Percentiles rank a stretch among this genome's conserved stretches.
Conservation (phyloP, 805 yeast genomes). For the Kluyveromyces starmeri region DNA sequence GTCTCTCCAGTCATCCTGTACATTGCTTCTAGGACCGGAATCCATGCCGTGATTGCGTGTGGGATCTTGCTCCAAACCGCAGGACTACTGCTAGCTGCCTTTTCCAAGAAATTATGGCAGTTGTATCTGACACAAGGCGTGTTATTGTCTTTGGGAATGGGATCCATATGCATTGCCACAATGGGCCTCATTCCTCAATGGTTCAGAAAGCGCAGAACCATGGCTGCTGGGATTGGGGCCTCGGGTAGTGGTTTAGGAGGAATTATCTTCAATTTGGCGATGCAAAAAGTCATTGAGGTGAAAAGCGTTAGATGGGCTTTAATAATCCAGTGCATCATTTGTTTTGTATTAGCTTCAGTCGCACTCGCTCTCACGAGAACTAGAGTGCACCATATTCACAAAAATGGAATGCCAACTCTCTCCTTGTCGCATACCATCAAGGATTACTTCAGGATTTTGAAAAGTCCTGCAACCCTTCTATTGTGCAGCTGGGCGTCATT, state of each 20-base stretch:
- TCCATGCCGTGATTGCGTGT: conserved; percentile 31
- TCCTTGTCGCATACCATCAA: conserved; percentile 2
- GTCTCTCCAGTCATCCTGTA: conserved; percentile 42
- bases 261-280: conserved; percentile 32
- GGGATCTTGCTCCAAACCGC: conserved; percentile 42
- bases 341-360: conserved; percentile 28
- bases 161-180: conserved; percentile 39
- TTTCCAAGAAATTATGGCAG: conserved; percentile 45
- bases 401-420: background rate
- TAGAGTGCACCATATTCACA: conserved; percentile 19
- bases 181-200: conserved; percentile 46
- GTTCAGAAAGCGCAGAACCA: conserved; percentile 41
- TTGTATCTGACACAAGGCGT: conserved; percentile 49
- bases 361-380: conserved; percentile 28
- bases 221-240: conserved; percentile 33
- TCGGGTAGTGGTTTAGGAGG: conserved; percentile 40
- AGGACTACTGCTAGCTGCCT: conserved; percentile 44
- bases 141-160: conserved; percentile 44
- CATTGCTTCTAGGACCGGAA: conserved; percentile 37
- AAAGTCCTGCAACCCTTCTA: conserved; percentile 22
- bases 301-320: conserved; percentile 30
- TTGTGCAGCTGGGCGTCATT: conserved; percentile 34
- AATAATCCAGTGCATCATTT: conserved; percentile 28
- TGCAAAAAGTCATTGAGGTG: conserved; percentile 28
- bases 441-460: background rate